These are phyloP conservation scores for Lolium perenne DNA, from an alignment of 176 grass and related monocot genomes.

Conservation along the genomic window DNA sequence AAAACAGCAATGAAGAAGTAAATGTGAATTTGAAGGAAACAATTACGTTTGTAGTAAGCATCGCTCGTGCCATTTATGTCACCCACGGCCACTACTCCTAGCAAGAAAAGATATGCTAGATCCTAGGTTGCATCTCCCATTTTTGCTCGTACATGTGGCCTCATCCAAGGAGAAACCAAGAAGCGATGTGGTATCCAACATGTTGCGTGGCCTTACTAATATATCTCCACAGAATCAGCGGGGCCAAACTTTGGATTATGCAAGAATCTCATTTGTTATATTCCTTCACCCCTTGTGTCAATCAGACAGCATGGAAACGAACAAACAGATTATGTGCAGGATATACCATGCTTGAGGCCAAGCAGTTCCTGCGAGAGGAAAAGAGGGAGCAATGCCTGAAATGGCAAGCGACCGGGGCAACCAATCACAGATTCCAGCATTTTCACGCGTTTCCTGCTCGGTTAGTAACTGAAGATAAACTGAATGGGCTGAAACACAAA, in stretches of 20 bases:
- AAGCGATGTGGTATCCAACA: neutral
- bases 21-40: neutral
- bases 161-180: conserved; percentile 22
- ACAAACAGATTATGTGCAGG: neutral
- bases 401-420: conserved; percentile 18
- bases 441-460: neutral
- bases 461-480: neutral
- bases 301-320: too few relatives aligned
- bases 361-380: conserved; percentile 29
- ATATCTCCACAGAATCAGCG: neutral
- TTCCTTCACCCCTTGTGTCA: too few relatives aligned
- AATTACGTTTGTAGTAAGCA: neutral
- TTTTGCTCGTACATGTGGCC: conserved; percentile 17
- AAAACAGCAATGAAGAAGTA: conserved; percentile 1
- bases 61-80: neutral
- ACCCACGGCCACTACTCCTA: neutral
- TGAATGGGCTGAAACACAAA: neutral
- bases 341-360: neutral
- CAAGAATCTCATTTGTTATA: too few relatives aligned
- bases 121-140: conserved; percentile 5
- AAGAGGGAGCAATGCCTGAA: neutral
- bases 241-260: too few relatives aligned
- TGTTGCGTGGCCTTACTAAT: too few relatives aligned
- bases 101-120: neutral
- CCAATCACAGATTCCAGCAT: neutral